Conservation (phyloP, 2,329 filamentous ascomycete species). For the Venturia asperata region DNA sequence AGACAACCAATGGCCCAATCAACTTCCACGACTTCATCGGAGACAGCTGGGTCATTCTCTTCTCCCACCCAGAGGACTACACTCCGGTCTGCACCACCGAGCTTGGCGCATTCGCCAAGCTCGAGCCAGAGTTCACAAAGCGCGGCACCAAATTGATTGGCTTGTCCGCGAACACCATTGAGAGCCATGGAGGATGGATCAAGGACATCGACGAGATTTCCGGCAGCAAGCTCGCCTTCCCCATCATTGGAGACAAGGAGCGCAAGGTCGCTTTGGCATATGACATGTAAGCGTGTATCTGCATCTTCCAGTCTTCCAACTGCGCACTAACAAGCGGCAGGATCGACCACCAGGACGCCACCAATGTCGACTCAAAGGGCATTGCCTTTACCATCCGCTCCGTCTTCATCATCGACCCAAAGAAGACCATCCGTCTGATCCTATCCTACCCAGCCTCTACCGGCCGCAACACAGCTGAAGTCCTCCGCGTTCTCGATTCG, state of each 20-base stretch:
- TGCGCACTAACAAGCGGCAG: constrained; percentile 24
- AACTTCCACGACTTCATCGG: constrained; percentile 68
- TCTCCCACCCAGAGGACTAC: constrained; percentile 61
- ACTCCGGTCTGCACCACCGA: constrained; percentile 57
- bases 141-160: constrained; percentile 57
- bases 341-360: constrained; percentile 49
- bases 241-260: constrained; percentile 49
- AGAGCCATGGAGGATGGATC: constrained; percentile 46
- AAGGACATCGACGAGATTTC: constrained; percentile 48
- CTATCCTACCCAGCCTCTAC: constrained; percentile 57
- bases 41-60: constrained; percentile 62
- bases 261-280: constrained; percentile 45
- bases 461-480: constrained; percentile 49
- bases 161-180: constrained; percentile 45
- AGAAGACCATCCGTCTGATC: constrained; percentile 57
- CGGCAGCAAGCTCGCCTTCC: constrained; percentile 42
- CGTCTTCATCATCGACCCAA: constrained; percentile 59
- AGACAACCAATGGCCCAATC: constrained; percentile 59
- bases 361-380: constrained; percentile 52
- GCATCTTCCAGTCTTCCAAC: background rate
- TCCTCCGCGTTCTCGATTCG: constrained; percentile 46
- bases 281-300: constrained; percentile 39
- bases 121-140: constrained; percentile 57
- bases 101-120: constrained; percentile 56
- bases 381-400: constrained; percentile 56